phyloP scores from a whole-genome alignment of 1,139 yeast genomes.

The Nakaseomyces glabratus region DNA sequence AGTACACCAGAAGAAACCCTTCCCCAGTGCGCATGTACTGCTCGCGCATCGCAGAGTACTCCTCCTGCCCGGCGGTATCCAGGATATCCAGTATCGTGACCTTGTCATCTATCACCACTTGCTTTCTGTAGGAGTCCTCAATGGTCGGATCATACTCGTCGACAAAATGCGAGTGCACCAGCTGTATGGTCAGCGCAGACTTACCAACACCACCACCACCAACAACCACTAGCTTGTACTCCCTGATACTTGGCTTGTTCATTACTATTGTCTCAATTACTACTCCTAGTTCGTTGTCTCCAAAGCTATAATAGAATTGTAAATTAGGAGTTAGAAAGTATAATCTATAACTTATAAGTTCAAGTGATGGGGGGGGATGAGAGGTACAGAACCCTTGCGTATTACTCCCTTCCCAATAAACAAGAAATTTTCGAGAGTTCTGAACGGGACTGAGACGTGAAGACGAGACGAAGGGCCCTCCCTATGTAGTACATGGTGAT shows the following conservation, averaged over 20 bases:
- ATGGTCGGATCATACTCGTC: constrained; percentile 97
- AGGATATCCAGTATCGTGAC: constrained; percentile 76
- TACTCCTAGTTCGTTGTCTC: no score
- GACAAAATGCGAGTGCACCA: constrained; percentile 84
- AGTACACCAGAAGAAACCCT: constrained; percentile 77
- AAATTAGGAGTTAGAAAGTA: no score
- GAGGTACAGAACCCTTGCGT: no score
- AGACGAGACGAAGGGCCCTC: no score
- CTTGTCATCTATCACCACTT: constrained; percentile 69
- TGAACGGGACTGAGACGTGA: no score
- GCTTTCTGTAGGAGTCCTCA: constrained; percentile 81
- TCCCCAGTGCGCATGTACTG: constrained; percentile 91
- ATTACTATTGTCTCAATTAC: no score
- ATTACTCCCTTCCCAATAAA: no score
- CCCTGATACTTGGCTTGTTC: constrained; percentile 26
- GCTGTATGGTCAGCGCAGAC: constrained; percentile 85
- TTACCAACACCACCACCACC: constrained; percentile 99
- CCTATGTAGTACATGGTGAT: no score
- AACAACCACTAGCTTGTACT: constrained; percentile 84
- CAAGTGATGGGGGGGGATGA: no score
- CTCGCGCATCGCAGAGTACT: constrained; percentile 92
- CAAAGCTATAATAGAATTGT: no score
- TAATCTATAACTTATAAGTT: no score
- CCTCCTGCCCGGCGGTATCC: constrained; percentile 98
- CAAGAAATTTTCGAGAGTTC: no score